Base-by-base conservation (phyloP, 2,329 filamentous ascomycete genomes). In the Colletotrichum nymphaeae region DNA sequence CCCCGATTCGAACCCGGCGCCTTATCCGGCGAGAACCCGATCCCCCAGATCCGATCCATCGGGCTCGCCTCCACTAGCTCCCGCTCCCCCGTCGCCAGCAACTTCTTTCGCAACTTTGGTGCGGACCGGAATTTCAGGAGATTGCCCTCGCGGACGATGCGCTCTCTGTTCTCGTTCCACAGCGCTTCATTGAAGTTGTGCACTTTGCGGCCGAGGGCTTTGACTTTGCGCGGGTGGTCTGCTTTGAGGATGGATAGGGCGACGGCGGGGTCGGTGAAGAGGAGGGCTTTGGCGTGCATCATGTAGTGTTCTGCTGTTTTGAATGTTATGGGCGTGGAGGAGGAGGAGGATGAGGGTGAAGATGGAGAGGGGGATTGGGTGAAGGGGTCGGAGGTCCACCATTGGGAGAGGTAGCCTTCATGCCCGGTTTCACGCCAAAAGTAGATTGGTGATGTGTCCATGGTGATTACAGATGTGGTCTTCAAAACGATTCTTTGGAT, bases 1-100 rank as follows among this genome's bases (percentile, higher is more conserved):
- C 81, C 78, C 60, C 86, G 84, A 63, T 86, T 85, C 1, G 30
- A 74, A 68, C 82, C 84, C 2, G 65, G 42, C 3, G 91, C 91
- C 77, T 86, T 82, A 22, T 81, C 82, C 8, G 86, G 88, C 2
- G 77, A 82, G 76, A 89, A 93, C 6, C 92, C 92, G 58, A 94
- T 83, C 1, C 92, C 92, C 92, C 92, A 94, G 67, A 93, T 87
- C 5, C 84, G 78, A 82, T 94, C 92, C 71, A 80, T 84, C 12
- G 91, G 89, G 71, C 87, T 87, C 37, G 90, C 90, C 82, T 92
- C 91, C 2, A 93, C 89, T 26, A 94, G 78, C 80, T 92, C 88
- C 58, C 87, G 82, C 5, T 90, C 86, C 0, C 88, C 90, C 1
- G 92, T 93, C 8, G 78, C 84, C 56, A 93, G 79, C 74, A 94